A percentile compares a stretch with the other conserved stretches of the same genome.
phyloP scores from a whole-genome alignment of 495 filamentous ascomycete genomes.

The Beverwykella pulmonaria region DNA sequence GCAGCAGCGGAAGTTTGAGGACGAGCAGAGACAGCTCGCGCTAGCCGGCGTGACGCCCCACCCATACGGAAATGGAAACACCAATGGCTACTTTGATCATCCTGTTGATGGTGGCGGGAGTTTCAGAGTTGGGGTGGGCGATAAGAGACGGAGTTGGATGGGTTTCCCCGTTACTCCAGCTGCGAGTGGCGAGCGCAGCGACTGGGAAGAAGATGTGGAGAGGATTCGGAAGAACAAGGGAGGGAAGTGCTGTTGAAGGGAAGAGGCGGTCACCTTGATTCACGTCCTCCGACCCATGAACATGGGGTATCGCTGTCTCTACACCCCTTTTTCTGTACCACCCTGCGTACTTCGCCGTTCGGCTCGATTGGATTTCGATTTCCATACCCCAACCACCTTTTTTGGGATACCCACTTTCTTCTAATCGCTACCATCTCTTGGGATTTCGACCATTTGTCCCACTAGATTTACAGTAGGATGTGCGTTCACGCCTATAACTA shows the following conservation, averaged over 20 bases:
- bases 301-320: neutral
- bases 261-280: neutral
- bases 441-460: neutral
- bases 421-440: neutral
- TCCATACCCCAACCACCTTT: neutral
- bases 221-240: constrained; percentile 44
- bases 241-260: constrained; percentile 55
- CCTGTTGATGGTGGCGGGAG: constrained; percentile 51
- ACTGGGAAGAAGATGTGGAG: constrained; percentile 41
- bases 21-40: constrained; percentile 48
- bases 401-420: constrained; percentile 12
- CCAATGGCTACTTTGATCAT: constrained; percentile 46
- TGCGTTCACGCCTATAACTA: too few species aligned
- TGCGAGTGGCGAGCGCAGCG: constrained; percentile 41
- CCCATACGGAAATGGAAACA: constrained; percentile 42
- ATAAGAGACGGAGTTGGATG: constrained; percentile 64
- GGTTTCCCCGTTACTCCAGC: constrained; percentile 57
- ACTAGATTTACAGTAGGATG: neutral
- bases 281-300: neutral
- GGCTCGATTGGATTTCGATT: constrained; percentile 5
- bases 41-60: constrained; percentile 43
- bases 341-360: neutral
- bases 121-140: constrained; percentile 61
- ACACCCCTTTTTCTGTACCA: neutral
- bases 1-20: constrained; percentile 64